Conservation (phyloP, 768 basidiomycete genomes). For the Kwoniella newhampshirensis region DNA sequence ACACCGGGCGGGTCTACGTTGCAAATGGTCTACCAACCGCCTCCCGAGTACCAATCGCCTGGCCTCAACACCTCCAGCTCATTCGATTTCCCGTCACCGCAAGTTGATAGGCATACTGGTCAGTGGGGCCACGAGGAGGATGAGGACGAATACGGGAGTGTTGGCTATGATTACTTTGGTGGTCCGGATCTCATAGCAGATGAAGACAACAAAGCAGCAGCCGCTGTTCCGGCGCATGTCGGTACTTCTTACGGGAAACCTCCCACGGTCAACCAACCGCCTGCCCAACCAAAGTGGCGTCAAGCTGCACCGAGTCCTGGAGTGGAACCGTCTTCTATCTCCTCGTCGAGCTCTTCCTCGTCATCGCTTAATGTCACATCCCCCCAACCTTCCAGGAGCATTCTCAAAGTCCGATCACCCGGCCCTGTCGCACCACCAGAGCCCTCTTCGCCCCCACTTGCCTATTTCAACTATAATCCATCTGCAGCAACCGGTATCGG, state of each 20-base stretch:
- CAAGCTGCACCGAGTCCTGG: constrained; percentile 15
- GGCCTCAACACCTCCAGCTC: constrained; percentile 22
- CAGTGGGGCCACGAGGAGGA: constrained; percentile 55
- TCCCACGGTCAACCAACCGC: constrained; percentile 38
- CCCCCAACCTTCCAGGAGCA: constrained; percentile 44
- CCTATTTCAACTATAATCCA: constrained; percentile 53
- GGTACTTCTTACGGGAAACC: constrained; percentile 20
- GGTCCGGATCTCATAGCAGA: constrained; percentile 61
- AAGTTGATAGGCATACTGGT: constrained; percentile 30
- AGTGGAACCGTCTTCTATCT: constrained; percentile 51
- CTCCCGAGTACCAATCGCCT: constrained; percentile 45
- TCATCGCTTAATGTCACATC: constrained; percentile 19
- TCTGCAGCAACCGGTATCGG: constrained; percentile 53
- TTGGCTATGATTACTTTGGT: constrained; percentile 64
- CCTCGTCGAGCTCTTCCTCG: constrained; percentile 49
- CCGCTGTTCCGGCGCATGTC: constrained; percentile 52
- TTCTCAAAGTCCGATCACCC: constrained; percentile 51
- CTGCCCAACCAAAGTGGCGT: constrained; percentile 41
- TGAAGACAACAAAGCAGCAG: constrained; percentile 47
- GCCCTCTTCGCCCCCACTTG: constrained; percentile 35
- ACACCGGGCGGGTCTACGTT: constrained; percentile 49
- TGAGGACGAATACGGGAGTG: constrained; percentile 52
- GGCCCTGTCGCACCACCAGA: constrained; percentile 11
- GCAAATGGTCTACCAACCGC: constrained; percentile 52
- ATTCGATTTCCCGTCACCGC: constrained; percentile 50